Evolutionary conservation across 106 monocot species (phyloP), one percentile per base, ranked within the genome.

Genomic region (Phalaenopsis equestris): DNA sequence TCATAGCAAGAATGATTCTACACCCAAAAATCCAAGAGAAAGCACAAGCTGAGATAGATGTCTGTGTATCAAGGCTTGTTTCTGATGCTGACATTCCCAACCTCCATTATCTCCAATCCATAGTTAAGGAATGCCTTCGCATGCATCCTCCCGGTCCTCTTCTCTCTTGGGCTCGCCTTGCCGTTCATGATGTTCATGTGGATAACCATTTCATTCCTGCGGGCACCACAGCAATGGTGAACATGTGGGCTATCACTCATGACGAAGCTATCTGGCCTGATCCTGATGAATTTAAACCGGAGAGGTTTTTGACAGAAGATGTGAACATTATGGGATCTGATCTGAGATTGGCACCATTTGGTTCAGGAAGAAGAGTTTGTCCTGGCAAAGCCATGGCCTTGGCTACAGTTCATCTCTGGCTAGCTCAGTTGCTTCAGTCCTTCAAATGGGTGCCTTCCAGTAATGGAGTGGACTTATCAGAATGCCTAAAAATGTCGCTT

Each of bases 161-260:
- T 46, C 83, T 83, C 78, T 83, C 83, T 1, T 83, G 83, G 83
- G 83, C 83, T 23, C 79, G 83, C 43, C 79, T 83, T 0, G 78
- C 83, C 21, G 37, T 79, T 21, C 72, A 78, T 19, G 83, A 83
- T 41, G 82, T 82, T n/a, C 16, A 77, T 15, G 48, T 82, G 19
- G 70, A 65, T 5, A 19, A 18, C 8, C 68, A 78, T 65, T 14
- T 82, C n/a, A 17, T 82, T 65, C 82, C 82, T n/a, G 77, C 77
- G 2, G 82, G 82, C 37, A 82, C 82, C n/a, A 82, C 82, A 5
- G 82, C 82, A 6, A 82, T 82, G 82, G 82, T 82, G 64, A 82
- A 82, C 77, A 82, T 82, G 82, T 82, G 82, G 82, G 64, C 77
- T 8, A 82, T 82, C 21, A 82, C 82, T 2, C 82, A 82, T 64